phyloP scores from a whole-genome alignment of 1,284 basidiomycete genomes.

The Ceratobasidium sp. region DNA sequence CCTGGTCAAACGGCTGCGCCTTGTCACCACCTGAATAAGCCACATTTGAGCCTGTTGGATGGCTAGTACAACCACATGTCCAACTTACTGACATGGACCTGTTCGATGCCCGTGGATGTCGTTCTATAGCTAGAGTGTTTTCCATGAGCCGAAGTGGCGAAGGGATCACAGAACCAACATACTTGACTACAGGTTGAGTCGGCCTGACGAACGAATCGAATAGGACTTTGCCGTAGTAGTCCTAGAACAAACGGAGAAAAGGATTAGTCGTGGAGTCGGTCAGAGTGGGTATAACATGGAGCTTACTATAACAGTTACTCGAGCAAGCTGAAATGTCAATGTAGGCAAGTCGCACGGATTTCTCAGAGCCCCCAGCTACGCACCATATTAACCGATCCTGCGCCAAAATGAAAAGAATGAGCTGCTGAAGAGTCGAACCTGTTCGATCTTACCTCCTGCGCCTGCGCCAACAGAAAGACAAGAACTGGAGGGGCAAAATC shows the following conservation, averaged over 20 bases:
- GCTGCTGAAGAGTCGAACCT: background rate
- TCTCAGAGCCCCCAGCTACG: background rate
- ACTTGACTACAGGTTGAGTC: slow-evolving; percentile 25
- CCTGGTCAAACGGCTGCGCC: slow-evolving; percentile 19
- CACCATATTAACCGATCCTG: slow-evolving; percentile 32
- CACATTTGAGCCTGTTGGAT: background rate
- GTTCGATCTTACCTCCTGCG: slow-evolving; percentile 10
- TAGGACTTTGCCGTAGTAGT: slow-evolving; percentile 20
- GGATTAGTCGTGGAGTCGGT: background rate
- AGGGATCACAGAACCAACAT: background rate
- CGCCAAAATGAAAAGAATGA: background rate
- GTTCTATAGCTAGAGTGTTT: slow-evolving; percentile 8
- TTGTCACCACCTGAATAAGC: background rate
- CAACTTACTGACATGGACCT: slow-evolving; percentile 3
- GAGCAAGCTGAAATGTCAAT: slow-evolving; percentile 16
- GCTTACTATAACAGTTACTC: slow-evolving; percentile 28
- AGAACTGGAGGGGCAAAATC: background rate
- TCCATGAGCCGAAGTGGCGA: background rate
- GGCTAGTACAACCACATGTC: background rate
- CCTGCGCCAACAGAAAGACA: slow-evolving; percentile 36
- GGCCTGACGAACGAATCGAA: slow-evolving; percentile 30
- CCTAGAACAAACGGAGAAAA: slow-evolving; percentile 8
- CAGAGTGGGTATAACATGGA: background rate
- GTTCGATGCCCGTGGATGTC: slow-evolving; percentile 4
- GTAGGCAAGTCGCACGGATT: background rate